Evolutionary conservation across 768 basidiomycete species (phyloP), one percentile per base, ranked within the genome.

Genomic region (Cystobasidium ongulense): DNA sequence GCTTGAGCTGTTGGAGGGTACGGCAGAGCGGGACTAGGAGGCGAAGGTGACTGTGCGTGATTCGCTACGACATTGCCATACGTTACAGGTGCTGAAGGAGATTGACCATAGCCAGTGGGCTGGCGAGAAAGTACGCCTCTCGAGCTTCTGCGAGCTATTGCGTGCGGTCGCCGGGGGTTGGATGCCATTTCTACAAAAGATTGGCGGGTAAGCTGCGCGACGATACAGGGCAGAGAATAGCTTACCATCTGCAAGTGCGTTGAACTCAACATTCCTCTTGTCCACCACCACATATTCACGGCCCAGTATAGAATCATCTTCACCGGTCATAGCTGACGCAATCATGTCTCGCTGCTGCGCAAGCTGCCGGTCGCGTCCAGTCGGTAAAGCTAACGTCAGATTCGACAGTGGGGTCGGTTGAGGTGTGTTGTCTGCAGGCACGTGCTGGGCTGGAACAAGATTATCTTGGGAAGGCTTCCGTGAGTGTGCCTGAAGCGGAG

Each of bases 261-360:
- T 92, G 80, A 97, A 91, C 80, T 98, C 94, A 1, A 97, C 90
- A 1, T 90, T 90, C 63, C 88, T 85, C 67, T 99, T 92, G 52
- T 89, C 93, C 0, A 98, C 90, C 0, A 99, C 86, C 0, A 98
- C 95, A 77, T 99, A 99, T 78, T 98, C 95, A 65, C 79, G 78
- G 0, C 80, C 81, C 10, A 83, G 78, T 0, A 80, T 74, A 46
- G 80, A 75, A 87, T 85, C 65, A 89, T 85, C 62, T 53, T 72
- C 74, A 3, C 54, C 50, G 23, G 52, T 74, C 65, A 66, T 31
- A 38, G 46, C 54, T 7, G 68, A 71, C 17, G 53, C 68, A 10
- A 21, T 13, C 53, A 71, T 54, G 21, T 57, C 63, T 18, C 53
- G n/a, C 43, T 68, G 66, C 27, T 53, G 66, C 7, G 4, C 15